These are phyloP conservation scores for Pulveroboletus sp. DNA, from an alignment of 768 basidiomycete genomes.

Conservation along the genomic window DNA sequence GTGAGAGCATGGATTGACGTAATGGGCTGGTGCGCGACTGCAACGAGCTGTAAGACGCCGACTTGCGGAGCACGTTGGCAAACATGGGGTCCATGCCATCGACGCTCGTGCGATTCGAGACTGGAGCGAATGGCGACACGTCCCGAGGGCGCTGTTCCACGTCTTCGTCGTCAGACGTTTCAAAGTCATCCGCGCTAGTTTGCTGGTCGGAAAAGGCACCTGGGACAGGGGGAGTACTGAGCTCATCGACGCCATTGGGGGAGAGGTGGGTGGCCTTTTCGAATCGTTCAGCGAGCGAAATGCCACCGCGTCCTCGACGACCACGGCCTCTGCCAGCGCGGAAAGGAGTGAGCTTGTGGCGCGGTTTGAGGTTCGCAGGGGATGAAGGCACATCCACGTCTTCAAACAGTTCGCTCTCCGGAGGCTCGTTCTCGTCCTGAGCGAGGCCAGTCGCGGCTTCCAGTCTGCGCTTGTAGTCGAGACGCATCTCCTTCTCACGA, in stretches of 20 bases:
- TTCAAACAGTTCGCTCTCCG: slow-evolving; percentile 42
- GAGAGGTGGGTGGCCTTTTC: slow-evolving; percentile 54
- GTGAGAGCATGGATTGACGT: slow-evolving; percentile 52
- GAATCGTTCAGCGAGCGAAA: slow-evolving; percentile 58
- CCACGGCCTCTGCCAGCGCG: slow-evolving; percentile 43
- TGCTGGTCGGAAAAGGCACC: slow-evolving; percentile 27
- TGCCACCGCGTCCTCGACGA: slow-evolving; percentile 50
- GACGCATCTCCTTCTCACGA: slow-evolving; percentile 78
- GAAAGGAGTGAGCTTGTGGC: slow-evolving; percentile 50
- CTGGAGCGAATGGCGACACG: slow-evolving; percentile 36
- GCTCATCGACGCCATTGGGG: slow-evolving; percentile 36
- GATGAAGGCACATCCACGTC: slow-evolving; percentile 40
- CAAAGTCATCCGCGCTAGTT: slow-evolving; percentile 15
- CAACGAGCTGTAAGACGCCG: slow-evolving; percentile 40
- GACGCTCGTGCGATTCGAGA: slow-evolving; percentile 64
- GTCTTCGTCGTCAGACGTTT: slow-evolving; percentile 27
- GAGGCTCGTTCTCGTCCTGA: slow-evolving; percentile 36
- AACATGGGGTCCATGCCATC: slow-evolving; percentile 88
- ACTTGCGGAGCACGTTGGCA: slow-evolving; percentile 69
- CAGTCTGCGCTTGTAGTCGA: slow-evolving; percentile 59
- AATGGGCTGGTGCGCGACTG: slow-evolving; percentile 54
- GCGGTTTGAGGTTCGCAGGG: slow-evolving; percentile 33
- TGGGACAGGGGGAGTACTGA: slow-evolving; percentile 32
- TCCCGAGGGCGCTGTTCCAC: slow-evolving; percentile 24
- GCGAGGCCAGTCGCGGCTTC: slow-evolving; percentile 38